phyloP scores from a whole-genome alignment of 768 basidiomycete species.

The Serendipita indica region DNA sequence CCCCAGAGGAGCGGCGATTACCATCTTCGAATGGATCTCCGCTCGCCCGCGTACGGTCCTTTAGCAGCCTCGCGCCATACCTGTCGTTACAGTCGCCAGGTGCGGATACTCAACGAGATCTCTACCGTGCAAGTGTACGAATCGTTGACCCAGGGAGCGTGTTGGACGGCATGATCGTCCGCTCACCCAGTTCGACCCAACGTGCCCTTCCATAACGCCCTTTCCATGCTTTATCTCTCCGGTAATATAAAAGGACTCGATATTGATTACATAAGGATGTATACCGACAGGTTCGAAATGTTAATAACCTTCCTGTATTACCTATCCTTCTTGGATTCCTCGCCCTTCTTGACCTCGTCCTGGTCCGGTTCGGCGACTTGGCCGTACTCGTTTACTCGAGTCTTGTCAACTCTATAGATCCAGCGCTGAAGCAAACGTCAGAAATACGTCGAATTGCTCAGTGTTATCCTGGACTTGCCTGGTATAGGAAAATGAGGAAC shows the following conservation, averaged over 20 bases:
- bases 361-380: slow-evolving; percentile 34
- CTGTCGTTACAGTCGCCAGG: no score
- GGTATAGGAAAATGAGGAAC: slow-evolving; percentile 84
- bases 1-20: no score
- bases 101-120: no score
- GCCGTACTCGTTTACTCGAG: slow-evolving; percentile 92
- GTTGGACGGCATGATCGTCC: no score
- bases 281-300: no score
- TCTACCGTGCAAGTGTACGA: no score
- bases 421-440: slow-evolving; percentile 54
- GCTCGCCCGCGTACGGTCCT: no score
- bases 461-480: slow-evolving; percentile 34
- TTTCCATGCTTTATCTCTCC: background rate
- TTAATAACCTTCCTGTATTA: slow-evolving; percentile 3
- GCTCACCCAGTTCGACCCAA: no score
- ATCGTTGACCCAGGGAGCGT: no score
- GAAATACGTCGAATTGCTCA: background rate
- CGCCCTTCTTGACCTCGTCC: slow-evolving; percentile 7
- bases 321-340: slow-evolving; percentile 17
- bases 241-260: background rate
- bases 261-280: background rate
- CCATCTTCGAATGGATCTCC: no score
- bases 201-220: background rate
- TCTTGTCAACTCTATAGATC: slow-evolving; percentile 94
- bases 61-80: no score